Percentiles rank a stretch among this genome's conserved stretches.
Conservation (phyloP, 257 asterid genomes). For the Euphrasia confusa region DNA sequence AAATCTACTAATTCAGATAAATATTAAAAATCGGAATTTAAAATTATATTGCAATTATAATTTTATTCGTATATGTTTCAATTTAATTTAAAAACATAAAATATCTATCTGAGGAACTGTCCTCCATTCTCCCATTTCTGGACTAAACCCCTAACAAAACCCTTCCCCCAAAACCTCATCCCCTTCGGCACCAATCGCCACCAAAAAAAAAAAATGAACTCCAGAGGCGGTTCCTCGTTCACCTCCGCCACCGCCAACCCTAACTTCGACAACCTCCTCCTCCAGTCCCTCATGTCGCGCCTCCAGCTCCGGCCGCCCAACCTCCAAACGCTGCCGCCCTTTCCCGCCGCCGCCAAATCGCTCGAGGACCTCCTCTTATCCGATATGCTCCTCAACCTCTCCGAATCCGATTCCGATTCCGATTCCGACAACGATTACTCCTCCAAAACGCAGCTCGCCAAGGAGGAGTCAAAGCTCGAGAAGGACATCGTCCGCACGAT, state of each 20-base stretch:
- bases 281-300: slow-evolving; percentile 77
- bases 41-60: no score
- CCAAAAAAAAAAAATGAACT: slow-evolving; percentile 24
- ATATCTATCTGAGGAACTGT: background rate
- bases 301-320: slow-evolving; percentile 58
- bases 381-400: slow-evolving; percentile 48
- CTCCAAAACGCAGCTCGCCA: slow-evolving; percentile 66
- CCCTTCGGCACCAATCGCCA: slow-evolving; percentile 15
- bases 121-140: background rate
- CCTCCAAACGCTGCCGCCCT: slow-evolving; percentile 40
- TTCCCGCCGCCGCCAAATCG: slow-evolving; percentile 40
- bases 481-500: slow-evolving; percentile 71
- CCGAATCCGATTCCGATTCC: slow-evolving; percentile 51
- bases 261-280: slow-evolving; percentile 81
- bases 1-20: no score
- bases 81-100: no score
- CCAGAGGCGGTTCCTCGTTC: slow-evolving; percentile 40
- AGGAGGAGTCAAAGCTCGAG: slow-evolving; percentile 79
- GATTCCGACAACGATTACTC: slow-evolving; percentile 35
- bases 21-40: no score
- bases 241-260: slow-evolving; percentile 48
- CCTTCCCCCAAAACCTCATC: slow-evolving; percentile 30
- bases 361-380: slow-evolving; percentile 77
- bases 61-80: no score
- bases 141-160: slow-evolving; percentile 33